Conservation (phyloP, 1,284 basidiomycete genomes). For the Stereum hirsutum region DNA sequence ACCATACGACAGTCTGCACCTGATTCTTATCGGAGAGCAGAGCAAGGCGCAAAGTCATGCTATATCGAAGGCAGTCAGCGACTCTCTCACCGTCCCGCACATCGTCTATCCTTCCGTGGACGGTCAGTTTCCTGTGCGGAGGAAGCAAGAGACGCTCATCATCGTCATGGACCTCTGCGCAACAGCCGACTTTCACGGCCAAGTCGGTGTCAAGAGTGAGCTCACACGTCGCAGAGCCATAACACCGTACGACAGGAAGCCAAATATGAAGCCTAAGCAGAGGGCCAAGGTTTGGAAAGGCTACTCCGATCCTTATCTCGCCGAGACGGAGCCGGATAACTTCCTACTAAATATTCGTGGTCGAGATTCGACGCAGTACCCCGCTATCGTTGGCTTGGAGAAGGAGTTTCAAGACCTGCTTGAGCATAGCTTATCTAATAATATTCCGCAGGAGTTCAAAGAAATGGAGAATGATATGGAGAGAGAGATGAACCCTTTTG, state of each 20-base stretch:
- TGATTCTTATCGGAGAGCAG: neutral
- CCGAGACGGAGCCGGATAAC: neutral
- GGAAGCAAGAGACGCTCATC: neutral
- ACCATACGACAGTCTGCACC: neutral
- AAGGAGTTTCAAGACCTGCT: too few relatives aligned
- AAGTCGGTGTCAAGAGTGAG: neutral
- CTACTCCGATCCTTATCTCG: neutral
- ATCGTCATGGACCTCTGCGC: neutral
- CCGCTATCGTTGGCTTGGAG: neutral
- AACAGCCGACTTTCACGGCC: too few relatives aligned
- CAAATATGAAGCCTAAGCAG: neutral
- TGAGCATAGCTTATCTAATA: too few relatives aligned
- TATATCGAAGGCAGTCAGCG: too few relatives aligned
- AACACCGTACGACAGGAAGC: too few relatives aligned
- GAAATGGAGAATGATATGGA: too few relatives aligned
- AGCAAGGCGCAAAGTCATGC: neutral
- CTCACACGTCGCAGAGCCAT: neutral
- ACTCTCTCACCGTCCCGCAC: neutral
- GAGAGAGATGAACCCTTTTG: too few relatives aligned
- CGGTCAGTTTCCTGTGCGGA: too few relatives aligned
- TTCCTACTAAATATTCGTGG: neutral
- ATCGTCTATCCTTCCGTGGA: neutral
- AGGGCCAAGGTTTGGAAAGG: neutral
- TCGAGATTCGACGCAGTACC: neutral
- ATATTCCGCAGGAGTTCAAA: too few relatives aligned